Evolutionary conservation across 2,329 filamentous ascomycete genomes (phyloP).

Genomic region (Cladophialophora immunda): DNA sequence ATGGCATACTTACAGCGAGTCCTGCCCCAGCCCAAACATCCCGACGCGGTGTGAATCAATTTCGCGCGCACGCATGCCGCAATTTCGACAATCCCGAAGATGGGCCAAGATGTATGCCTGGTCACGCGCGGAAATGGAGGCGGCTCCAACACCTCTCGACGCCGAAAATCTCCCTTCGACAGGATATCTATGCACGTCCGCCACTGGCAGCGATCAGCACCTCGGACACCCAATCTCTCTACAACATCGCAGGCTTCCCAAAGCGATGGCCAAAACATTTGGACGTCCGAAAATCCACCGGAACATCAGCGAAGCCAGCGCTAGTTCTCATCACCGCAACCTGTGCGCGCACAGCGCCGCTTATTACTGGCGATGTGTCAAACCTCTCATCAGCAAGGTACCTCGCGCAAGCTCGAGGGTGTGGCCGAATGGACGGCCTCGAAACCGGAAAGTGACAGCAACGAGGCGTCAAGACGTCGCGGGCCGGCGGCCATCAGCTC

Average conservation of each 20-base stretch:
- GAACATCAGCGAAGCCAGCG: conserved; percentile 14
- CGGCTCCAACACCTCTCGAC: neutral
- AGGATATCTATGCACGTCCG: neutral
- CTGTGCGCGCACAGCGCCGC: conserved; percentile 16
- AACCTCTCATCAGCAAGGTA: conserved; percentile 23
- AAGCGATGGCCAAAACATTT: conserved; percentile 4
- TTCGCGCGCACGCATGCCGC: conserved; percentile 24
- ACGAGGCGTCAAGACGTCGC: conserved; percentile 21
- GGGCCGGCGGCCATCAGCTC: conserved; percentile 8
- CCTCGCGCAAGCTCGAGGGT: conserved; percentile 10
- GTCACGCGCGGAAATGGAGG: neutral
- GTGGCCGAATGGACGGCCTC: conserved; percentile 15
- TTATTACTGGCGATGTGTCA: conserved; percentile 30
- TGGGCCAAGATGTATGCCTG: conserved; percentile 32
- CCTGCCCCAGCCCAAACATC: conserved; percentile 25
- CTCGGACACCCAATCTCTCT: conserved; percentile 33
- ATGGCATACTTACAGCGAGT: neutral
- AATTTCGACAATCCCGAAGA: conserved; percentile 35
- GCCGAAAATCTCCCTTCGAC: neutral
- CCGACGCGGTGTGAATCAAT: conserved; percentile 10
- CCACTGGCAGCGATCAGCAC: neutral
- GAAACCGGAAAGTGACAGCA: conserved; percentile 8
- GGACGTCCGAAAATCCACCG: conserved; percentile 2
- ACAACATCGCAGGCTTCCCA: conserved; percentile 29
- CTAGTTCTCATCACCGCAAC: conserved; percentile 7